phyloP scores from a whole-genome alignment of 1,284 basidiomycete genomes.

The Retiboletus flavoniger region DNA sequence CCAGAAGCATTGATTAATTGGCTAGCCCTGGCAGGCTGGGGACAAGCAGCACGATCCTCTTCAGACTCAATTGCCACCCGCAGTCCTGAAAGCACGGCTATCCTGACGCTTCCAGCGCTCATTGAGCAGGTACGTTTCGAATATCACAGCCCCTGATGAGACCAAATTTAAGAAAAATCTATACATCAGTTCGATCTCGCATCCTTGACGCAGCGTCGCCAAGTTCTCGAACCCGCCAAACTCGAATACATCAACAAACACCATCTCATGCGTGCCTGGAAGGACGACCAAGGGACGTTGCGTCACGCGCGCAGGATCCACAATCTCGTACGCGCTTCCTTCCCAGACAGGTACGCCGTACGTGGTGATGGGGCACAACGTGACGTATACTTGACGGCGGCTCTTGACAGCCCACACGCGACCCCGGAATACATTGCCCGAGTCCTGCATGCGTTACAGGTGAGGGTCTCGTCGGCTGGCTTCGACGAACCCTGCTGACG shows the following conservation, averaged over 20 bases:
- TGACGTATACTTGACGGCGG: background rate
- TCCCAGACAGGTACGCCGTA: slow-evolving; percentile 38
- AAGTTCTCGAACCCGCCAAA: slow-evolving; percentile 69
- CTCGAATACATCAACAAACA: slow-evolving; percentile 78
- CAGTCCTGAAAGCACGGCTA: slow-evolving; percentile 62
- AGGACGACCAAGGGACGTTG: slow-evolving; percentile 44
- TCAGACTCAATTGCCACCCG: slow-evolving; percentile 27
- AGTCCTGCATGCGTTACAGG: slow-evolving; percentile 59
- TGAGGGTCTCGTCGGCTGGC: slow-evolving; percentile 18
- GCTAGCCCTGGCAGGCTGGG: slow-evolving; percentile 93
- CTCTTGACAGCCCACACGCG: slow-evolving; percentile 44
- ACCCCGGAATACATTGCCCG: slow-evolving; percentile 53
- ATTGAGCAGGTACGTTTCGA: slow-evolving; percentile 50
- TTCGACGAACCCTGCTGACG: background rate
- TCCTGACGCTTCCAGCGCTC: slow-evolving; percentile 67
- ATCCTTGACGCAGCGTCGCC: slow-evolving; percentile 71
- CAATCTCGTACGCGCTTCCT: slow-evolving; percentile 43
- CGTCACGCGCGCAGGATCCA: slow-evolving; percentile 51
- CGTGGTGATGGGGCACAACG: background rate
- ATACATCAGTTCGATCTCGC: slow-evolving; percentile 63
- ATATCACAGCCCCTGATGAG: background rate
- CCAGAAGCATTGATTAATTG: slow-evolving; percentile 90
- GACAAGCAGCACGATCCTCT: slow-evolving; percentile 35
- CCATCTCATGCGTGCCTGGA: slow-evolving; percentile 56
- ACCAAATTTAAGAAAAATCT: background rate